Evolutionary conservation across 2,329 filamentous ascomycete species (phyloP).

Genomic region (Trichoderma afroharzianum): DNA sequence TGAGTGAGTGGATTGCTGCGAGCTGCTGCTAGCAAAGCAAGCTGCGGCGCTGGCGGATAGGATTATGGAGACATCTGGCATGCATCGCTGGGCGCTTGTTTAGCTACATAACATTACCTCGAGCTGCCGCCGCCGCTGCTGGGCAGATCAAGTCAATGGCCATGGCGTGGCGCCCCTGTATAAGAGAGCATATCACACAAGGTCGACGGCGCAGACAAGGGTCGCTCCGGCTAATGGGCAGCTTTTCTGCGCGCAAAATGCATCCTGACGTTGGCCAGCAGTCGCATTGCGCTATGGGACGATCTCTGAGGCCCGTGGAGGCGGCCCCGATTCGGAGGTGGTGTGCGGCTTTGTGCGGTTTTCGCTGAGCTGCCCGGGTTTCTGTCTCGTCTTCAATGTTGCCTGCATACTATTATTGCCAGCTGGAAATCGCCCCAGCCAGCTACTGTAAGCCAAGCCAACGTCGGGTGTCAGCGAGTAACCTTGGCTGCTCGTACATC

Average conservation of each 20-base stretch:
- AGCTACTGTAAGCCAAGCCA: neutral
- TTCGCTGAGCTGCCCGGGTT: neutral
- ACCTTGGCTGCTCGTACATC: neutral
- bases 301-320: constrained; percentile 2
- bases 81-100: constrained; percentile 14
- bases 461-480: neutral
- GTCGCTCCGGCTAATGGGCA: constrained; percentile 6
- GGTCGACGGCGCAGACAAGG: constrained; percentile 1
- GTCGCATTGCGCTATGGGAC: constrained; percentile 15
- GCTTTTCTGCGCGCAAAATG: neutral
- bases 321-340: constrained; percentile 12
- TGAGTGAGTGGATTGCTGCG: constrained; percentile 17
- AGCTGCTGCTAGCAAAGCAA: constrained; percentile 14
- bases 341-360: constrained; percentile 3
- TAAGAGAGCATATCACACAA: neutral
- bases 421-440: neutral
- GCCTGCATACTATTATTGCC: neutral
- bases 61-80: constrained; percentile 18
- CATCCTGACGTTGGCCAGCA: constrained; percentile 12
- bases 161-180: constrained; percentile 1
- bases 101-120: neutral
- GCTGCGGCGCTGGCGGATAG: constrained; percentile 14
- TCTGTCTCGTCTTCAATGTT: neutral
- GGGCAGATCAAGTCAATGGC: constrained; percentile 3
- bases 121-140: constrained; percentile 8